Conservation (phyloP, 495 filamentous ascomycete species). For the Xylaria castorea region DNA sequence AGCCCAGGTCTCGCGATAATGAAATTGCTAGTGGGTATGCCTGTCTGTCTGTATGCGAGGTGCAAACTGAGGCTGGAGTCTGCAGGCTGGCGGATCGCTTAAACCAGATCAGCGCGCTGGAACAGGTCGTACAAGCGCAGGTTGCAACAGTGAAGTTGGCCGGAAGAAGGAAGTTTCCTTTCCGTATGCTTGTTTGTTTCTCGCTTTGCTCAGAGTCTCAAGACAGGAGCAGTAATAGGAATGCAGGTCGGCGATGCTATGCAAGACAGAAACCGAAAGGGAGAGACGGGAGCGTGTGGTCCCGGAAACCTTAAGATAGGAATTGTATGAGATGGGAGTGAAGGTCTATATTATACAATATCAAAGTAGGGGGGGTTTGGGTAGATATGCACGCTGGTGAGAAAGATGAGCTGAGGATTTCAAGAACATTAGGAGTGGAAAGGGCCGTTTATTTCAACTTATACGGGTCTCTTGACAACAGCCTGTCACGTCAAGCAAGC, state of each 20-base stretch:
- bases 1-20: constrained; percentile 33
- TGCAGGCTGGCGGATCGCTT: constrained; percentile 40
- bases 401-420: constrained; percentile 26
- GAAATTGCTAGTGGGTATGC: constrained; percentile 24
- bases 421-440: constrained; percentile 25
- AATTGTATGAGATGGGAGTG: neutral
- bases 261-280: constrained; percentile 26
- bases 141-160: constrained; percentile 33
- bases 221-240: constrained; percentile 21
- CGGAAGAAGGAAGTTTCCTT: constrained; percentile 25
- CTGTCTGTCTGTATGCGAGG: constrained; percentile 21
- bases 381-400: constrained; percentile 5
- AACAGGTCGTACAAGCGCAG: constrained; percentile 43
- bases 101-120: constrained; percentile 38
- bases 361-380: constrained; percentile 13
- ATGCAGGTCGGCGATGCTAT: constrained; percentile 24
- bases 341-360: constrained; percentile 23
- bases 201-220: constrained; percentile 22
- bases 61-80: constrained; percentile 27
- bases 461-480: constrained; percentile 24
- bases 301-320: constrained; percentile 9
- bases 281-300: constrained; percentile 26
- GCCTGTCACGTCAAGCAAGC: constrained; percentile 17
- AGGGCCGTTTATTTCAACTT: constrained; percentile 32
- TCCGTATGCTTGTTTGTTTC: constrained; percentile 28